These are phyloP conservation scores for Penicillium simplicissimum DNA, from an alignment of 495 filamentous ascomycete species.

Conservation along the genomic window DNA sequence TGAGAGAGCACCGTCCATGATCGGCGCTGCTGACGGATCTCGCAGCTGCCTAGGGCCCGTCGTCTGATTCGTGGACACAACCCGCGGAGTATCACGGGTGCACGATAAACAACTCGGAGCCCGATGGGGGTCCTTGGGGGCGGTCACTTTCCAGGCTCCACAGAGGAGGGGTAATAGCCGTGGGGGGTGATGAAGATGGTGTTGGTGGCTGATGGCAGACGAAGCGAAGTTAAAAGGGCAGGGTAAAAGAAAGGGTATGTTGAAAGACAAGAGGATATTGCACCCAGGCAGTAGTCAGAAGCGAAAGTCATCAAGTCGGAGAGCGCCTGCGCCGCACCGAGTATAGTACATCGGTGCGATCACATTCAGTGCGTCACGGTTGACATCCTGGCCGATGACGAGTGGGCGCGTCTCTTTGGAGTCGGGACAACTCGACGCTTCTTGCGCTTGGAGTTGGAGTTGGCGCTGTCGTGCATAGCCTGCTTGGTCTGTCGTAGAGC, in stretches of 20 bases:
- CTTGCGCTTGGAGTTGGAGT: conserved; percentile 36
- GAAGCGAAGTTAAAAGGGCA: no score
- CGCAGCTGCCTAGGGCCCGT: conserved; percentile 16
- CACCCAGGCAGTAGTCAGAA: conserved; percentile 16
- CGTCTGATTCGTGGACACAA: conserved; percentile 17
- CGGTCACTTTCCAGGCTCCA: neutral
- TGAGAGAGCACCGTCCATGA: neutral
- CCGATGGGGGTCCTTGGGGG: neutral
- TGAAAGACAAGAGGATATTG: conserved; percentile 14
- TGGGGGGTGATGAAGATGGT: conserved; percentile 6
- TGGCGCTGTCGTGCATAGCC: conserved; percentile 34
- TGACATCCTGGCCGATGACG: conserved; percentile 26
- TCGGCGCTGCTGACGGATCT: conserved; percentile 19
- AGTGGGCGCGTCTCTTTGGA: conserved; percentile 40
- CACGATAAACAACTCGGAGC: conserved; percentile 5
- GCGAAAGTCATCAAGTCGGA: conserved; percentile 10
- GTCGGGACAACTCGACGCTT: conserved; percentile 39
- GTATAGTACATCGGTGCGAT: conserved; percentile 2
- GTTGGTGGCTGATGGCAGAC: neutral
- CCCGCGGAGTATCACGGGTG: conserved; percentile 22
- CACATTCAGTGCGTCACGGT: conserved; percentile 4
- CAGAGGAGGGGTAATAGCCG: conserved; percentile 4
- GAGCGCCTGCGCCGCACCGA: conserved; percentile 28
- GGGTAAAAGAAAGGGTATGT: neutral
- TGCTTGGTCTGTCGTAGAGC: conserved; percentile 42